Percentiles rank a stretch among this genome's conserved stretches.
phyloP scores from a whole-genome alignment of 306 rosid species.

The Quercus mongolica region DNA sequence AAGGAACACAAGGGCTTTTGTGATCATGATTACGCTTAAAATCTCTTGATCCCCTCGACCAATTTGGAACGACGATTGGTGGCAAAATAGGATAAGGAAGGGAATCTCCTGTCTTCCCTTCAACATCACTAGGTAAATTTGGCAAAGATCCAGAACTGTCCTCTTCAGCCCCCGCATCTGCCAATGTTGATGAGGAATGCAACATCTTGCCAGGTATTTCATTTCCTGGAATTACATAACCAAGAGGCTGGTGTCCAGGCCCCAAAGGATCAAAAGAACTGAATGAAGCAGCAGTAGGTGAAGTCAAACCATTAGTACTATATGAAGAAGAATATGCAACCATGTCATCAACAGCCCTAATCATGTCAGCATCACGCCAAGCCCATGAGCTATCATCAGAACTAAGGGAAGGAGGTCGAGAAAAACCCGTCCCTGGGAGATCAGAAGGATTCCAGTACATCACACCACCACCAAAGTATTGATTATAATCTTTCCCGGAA shows the following conservation, averaged over 20 bases:
- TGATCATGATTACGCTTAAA: slow-evolving; percentile 58
- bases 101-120: slow-evolving; percentile 61
- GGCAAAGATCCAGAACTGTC: slow-evolving; percentile 60
- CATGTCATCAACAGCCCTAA: slow-evolving; percentile 94
- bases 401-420: slow-evolving; percentile 95
- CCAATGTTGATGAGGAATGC: slow-evolving; percentile 63
- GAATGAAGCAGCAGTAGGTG: slow-evolving; percentile 85
- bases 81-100: slow-evolving; percentile 81
- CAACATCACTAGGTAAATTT: slow-evolving; percentile 62
- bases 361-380: slow-evolving; percentile 96
- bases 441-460: slow-evolving; percentile 98
- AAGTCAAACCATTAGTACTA: slow-evolving; percentile 79
- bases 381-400: slow-evolving; percentile 98
- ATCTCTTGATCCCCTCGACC: slow-evolving; percentile 78
- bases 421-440: slow-evolving; percentile 73
- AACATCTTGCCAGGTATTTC: slow-evolving; percentile 72
- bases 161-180: slow-evolving; percentile 62
- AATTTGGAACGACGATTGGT: slow-evolving; percentile 81
- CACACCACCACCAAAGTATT: slow-evolving; percentile 90
- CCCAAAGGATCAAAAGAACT: slow-evolving; percentile 82
- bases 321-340: slow-evolving; percentile 93
- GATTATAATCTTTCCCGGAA: slow-evolving; percentile 83
- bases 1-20: slow-evolving; percentile 86
- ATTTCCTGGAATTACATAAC: slow-evolving; percentile 72
- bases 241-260: slow-evolving; percentile 67